These are phyloP conservation scores for Saccharomycopsis phalli DNA, from an alignment of 1,139 yeast genomes.

Conservation along the genomic window DNA sequence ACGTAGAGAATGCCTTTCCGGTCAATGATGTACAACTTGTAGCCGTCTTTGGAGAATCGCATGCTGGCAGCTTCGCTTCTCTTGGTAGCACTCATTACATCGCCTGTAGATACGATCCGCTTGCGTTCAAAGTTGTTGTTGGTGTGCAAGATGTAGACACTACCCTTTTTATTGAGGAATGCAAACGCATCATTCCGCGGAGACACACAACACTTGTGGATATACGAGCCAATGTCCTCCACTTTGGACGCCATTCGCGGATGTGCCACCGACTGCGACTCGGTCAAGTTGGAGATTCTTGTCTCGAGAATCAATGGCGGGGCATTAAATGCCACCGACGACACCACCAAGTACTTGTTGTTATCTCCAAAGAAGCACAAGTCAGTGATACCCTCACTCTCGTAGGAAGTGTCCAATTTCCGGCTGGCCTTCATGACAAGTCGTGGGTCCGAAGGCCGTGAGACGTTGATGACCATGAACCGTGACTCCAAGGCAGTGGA, in stretches of 20 bases:
- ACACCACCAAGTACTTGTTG: constrained; percentile 45
- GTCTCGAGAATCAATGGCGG: constrained; percentile 56
- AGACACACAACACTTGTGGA: constrained; percentile 65
- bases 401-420: constrained; percentile 52
- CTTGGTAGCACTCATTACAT: constrained; percentile 65
- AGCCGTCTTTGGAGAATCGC: constrained; percentile 72
- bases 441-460: constrained; percentile 58
- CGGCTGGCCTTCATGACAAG: constrained; percentile 57
- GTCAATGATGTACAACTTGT: constrained; percentile 66
- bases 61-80: constrained; percentile 67
- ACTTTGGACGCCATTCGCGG: constrained; percentile 50
- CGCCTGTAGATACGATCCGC: constrained; percentile 65
- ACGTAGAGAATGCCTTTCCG: constrained; percentile 70
- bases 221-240: constrained; percentile 74
- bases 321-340: constrained; percentile 51
- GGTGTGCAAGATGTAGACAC: constrained; percentile 56
- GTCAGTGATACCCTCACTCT: constrained; percentile 84
- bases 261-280: constrained; percentile 38
- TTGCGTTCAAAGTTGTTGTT: constrained; percentile 35
- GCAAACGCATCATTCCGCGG: constrained; percentile 86
- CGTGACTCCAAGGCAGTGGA: constrained; percentile 81
- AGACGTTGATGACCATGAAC: constrained; percentile 65
- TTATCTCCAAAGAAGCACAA: constrained; percentile 59
- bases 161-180: constrained; percentile 69
- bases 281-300: constrained; percentile 35